Conservation (phyloP, 345 rosid genomes). For the Nasturtium officinale region DNA sequence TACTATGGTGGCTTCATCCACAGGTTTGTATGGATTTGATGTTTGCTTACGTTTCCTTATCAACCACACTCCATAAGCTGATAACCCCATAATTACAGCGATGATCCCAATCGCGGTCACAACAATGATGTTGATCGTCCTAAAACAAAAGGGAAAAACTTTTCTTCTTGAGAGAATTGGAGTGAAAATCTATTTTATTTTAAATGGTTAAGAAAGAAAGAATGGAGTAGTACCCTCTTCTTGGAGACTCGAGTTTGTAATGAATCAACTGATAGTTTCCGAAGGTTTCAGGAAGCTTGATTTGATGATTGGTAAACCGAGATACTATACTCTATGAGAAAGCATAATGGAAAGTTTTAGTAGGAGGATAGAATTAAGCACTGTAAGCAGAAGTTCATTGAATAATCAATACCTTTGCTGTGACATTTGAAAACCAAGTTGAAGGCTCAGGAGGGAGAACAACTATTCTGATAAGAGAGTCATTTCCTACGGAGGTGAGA, state of each 20-base stretch:
- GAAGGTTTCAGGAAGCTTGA: conserved; percentile 65
- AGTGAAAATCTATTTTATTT: not conserved
- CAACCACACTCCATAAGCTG: conserved; percentile 52
- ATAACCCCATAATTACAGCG: conserved; percentile 38
- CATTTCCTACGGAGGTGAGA: conserved; percentile 60
- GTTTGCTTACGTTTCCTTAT: conserved; percentile 52
- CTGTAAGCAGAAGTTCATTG: conserved; percentile 4
- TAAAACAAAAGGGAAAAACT: conserved; percentile 35
- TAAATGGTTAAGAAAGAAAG: not conserved
- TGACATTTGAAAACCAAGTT: conserved; percentile 56
- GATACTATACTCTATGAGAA: conserved; percentile 59
- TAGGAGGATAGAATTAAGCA: not conserved
- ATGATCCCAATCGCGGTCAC: conserved; percentile 26
- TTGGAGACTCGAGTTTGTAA: conserved; percentile 66
- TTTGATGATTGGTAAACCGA: conserved; percentile 60
- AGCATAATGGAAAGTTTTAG: not conserved
- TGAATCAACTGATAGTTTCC: conserved; percentile 64
- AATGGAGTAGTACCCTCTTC: conserved; percentile 48
- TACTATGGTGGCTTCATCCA: conserved; percentile 38
- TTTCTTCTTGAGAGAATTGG: not conserved
- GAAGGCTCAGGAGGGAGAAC: conserved; percentile 60
- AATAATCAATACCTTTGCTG: conserved; percentile 57
- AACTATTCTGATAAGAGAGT: conserved; percentile 58
- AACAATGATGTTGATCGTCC: conserved; percentile 48
- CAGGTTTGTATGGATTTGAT: conserved; percentile 57